phyloP scores from a whole-genome alignment of 179 eudicot species.

The Amaranthus tricolor region DNA sequence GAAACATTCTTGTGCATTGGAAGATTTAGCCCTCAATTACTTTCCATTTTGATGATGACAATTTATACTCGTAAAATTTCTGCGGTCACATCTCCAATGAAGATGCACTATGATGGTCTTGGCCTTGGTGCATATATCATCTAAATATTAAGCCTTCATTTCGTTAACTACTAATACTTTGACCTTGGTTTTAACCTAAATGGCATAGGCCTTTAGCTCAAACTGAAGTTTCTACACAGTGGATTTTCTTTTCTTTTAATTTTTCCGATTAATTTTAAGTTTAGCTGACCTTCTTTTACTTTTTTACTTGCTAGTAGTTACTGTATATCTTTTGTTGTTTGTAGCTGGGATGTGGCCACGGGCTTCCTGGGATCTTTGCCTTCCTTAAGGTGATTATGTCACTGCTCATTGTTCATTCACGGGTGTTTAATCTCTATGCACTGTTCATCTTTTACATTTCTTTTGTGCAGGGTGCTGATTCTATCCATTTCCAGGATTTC shows the following conservation, averaged over 20 bases:
- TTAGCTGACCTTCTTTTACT: neutral
- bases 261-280: neutral
- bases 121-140: neutral
- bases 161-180: neutral
- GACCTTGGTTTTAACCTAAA: neutral
- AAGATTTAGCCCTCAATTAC: neutral
- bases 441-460: constrained; percentile 8
- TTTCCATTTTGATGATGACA: neutral
- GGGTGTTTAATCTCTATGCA: constrained; percentile 1
- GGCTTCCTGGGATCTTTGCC: constrained; percentile 92
- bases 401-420: neutral
- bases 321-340: constrained; percentile 7
- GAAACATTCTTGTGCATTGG: neutral
- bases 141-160: neutral
- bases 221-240: neutral
- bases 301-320: constrained; percentile 8
- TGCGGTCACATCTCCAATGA: neutral
- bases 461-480: constrained; percentile 66
- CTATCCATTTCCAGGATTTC: constrained; percentile 90
- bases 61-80: neutral
- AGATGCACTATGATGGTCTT: neutral
- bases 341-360: constrained; percentile 98
- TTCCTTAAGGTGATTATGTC: constrained; percentile 62
- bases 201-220: neutral
- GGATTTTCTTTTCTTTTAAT: neutral